phyloP scores from a whole-genome alignment of 2,329 filamentous ascomycete genomes.

The Alternaria gansuensis region DNA sequence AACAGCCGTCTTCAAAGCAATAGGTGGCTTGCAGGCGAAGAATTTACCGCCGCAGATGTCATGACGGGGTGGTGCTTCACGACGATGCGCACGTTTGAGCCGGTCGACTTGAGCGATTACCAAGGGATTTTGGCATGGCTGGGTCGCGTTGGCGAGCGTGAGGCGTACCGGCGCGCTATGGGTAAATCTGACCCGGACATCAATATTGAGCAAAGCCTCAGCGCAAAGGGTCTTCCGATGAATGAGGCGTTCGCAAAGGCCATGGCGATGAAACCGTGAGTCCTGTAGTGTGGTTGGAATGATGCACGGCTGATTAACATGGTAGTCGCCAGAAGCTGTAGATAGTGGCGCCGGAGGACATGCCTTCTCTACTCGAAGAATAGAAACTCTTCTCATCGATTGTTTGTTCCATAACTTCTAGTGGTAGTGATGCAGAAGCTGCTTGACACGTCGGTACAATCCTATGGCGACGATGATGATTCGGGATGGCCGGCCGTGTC shows the following conservation, averaged over 20 bases:
- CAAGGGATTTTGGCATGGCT: constrained; percentile 45
- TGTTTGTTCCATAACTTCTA: neutral
- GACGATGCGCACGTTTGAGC: constrained; percentile 65
- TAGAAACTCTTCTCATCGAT: neutral
- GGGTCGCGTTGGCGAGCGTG: constrained; percentile 37
- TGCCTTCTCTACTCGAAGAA: neutral
- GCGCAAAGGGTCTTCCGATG: constrained; percentile 38
- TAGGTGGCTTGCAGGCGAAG: constrained; percentile 66
- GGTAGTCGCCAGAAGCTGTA: constrained; percentile 16
- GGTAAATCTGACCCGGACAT: constrained; percentile 61
- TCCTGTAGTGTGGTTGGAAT: constrained; percentile 3
- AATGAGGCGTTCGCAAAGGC: constrained; percentile 34
- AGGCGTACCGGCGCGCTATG: constrained; percentile 62
- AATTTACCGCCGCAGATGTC: constrained; percentile 72
- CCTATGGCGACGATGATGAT: neutral
- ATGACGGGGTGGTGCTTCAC: constrained; percentile 70
- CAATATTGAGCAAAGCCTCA: constrained; percentile 39
- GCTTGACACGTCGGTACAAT: neutral
- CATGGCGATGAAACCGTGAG: constrained; percentile 38
- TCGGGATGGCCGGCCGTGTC: constrained; percentile 23
- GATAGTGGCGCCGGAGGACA: neutral
- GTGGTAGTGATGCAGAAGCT: constrained; percentile 15
- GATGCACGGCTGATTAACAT: constrained; percentile 13
- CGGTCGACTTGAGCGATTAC: constrained; percentile 49
- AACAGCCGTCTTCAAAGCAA: constrained; percentile 60